Evolutionary conservation across 2,329 filamentous ascomycete genomes (phyloP).

Genomic region (Cryphonectria nitschkei): DNA sequence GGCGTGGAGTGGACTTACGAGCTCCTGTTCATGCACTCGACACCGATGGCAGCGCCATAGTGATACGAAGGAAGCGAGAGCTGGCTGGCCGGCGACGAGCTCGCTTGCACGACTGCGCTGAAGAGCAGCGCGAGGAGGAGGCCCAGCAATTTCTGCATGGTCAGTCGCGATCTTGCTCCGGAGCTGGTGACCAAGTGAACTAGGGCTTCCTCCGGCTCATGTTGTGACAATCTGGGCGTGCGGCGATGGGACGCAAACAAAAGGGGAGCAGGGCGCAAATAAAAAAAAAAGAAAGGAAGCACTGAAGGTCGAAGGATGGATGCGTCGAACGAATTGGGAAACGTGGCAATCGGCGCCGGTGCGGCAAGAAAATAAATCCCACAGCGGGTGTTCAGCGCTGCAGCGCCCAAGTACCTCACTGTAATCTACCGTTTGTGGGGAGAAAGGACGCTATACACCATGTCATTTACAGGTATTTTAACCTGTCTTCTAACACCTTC

Average conservation of each 20-base stretch:
- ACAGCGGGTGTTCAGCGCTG: background rate
- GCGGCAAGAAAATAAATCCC: background rate
- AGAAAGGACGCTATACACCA: background rate
- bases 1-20: conserved; percentile 54
- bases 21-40: conserved; percentile 76
- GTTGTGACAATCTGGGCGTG: conserved; percentile 9
- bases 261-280: background rate
- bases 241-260: background rate
- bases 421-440: background rate
- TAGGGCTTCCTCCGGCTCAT: conserved; percentile 20
- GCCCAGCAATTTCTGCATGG: conserved; percentile 16
- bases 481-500: no score
- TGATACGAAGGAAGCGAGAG: conserved; percentile 62
- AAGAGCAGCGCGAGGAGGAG: conserved; percentile 25
- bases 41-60: conserved; percentile 68
- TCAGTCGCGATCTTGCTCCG: conserved; percentile 21
- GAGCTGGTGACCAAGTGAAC: conserved; percentile 16
- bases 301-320: background rate
- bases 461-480: background rate
- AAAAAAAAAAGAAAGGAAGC: background rate
- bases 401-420: background rate
- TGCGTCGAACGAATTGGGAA: background rate
- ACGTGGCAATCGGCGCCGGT: conserved; percentile 3
- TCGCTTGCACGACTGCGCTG: conserved; percentile 3
- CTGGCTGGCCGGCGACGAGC: conserved; percentile 38